Percentiles rank a stretch among this genome's conserved stretches.
These are phyloP conservation scores for Aspergillus chevalieri DNA, from an alignment of 2,329 filamentous ascomycete genomes.

Conservation along the genomic window DNA sequence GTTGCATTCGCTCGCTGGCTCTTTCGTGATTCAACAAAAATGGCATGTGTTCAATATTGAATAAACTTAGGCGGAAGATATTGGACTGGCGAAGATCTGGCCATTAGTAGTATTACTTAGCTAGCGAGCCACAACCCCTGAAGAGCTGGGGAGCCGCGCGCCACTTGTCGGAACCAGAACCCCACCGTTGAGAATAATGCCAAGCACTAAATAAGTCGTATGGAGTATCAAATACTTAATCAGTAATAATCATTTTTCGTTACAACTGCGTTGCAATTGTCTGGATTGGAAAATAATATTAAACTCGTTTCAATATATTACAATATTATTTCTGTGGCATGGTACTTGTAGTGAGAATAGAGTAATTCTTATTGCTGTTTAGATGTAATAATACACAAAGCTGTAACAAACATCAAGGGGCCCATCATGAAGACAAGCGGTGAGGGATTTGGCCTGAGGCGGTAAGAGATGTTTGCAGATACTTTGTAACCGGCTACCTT, in stretches of 20 bases:
- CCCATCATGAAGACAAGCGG: neutral
- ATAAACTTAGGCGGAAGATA: slow-evolving; percentile 8
- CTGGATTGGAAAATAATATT: too few species aligned
- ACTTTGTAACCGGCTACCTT: neutral
- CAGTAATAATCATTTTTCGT: neutral
- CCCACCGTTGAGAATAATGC: neutral
- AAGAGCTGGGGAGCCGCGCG: slow-evolving; percentile 18
- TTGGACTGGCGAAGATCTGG: slow-evolving; percentile 23
- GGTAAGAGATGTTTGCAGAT: neutral
- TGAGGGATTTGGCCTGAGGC: neutral
- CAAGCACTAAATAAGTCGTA: neutral
- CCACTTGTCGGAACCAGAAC: slow-evolving; percentile 18
- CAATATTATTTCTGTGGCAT: too few species aligned
- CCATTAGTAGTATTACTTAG: slow-evolving; percentile 10
- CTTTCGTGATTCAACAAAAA: neutral
- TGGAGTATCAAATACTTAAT: neutral
- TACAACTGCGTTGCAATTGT: neutral
- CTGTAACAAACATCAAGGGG: too few species aligned
- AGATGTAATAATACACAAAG: too few species aligned
- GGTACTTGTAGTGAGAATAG: neutral
- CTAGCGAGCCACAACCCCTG: slow-evolving; percentile 26
- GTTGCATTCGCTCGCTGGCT: neutral
- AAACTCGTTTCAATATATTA: too few species aligned
- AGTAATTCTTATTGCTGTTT: neutral
- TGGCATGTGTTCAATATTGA: neutral